These are phyloP conservation scores for Ceratobasidium sp. DNA, from an alignment of 1,284 basidiomycete species.

Conservation along the genomic window DNA sequence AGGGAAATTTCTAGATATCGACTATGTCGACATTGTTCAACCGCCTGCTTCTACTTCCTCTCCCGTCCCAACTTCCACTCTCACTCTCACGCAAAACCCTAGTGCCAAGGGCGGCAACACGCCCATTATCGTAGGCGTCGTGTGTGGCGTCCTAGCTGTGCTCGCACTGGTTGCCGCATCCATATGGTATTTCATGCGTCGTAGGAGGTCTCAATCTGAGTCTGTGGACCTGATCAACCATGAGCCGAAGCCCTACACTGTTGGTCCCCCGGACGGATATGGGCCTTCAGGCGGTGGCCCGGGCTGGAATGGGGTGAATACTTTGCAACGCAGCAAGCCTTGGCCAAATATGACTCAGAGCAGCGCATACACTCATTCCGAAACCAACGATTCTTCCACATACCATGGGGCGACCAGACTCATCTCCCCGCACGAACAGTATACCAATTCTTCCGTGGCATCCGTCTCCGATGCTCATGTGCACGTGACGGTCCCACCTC, in stretches of 20 bases:
- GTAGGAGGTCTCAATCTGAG: not conserved
- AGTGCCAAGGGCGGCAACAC: not conserved
- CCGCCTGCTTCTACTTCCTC: not conserved
- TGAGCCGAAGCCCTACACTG: constrained; percentile 26
- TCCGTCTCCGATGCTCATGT: not conserved
- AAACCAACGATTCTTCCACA: not conserved
- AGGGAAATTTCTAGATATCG: constrained; percentile 30
- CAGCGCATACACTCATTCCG: not conserved
- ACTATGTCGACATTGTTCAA: constrained; percentile 38
- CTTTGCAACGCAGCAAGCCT: not conserved
- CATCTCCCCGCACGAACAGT: not conserved
- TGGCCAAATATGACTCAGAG: constrained; percentile 12
- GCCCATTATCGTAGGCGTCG: constrained; percentile 15
- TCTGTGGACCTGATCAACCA: not conserved
- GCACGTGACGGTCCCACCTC: not conserved
- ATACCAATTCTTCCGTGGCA: not conserved
- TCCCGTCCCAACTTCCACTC: not conserved
- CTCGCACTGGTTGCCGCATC: not conserved
- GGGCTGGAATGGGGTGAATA: constrained; percentile 1
- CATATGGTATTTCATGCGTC: constrained; percentile 16
- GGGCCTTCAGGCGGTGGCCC: constrained; percentile 16
- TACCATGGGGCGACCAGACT: not conserved
- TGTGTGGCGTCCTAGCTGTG: constrained; percentile 15
- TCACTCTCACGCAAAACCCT: not conserved
- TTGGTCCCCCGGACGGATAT: constrained; percentile 22